A percentile compares a stretch with the other conserved stretches of the same genome.
phyloP scores from a whole-genome alignment of 177 flowering plant genomes.

The Vitis hybrid region DNA sequence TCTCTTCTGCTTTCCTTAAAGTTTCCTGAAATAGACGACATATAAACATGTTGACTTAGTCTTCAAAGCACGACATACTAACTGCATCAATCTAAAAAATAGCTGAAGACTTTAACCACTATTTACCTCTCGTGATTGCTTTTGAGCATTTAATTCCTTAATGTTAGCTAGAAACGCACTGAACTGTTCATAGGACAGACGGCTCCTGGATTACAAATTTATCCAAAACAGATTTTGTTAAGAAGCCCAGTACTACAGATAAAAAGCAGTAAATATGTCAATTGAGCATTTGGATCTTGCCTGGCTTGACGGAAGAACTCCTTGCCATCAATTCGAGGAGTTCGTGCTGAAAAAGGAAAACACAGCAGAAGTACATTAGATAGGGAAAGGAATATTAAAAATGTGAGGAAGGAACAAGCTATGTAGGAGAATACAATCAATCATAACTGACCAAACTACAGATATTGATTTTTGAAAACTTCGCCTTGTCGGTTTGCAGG shows the following conservation, averaged over 20 bases:
- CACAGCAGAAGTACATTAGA: constrained; percentile 7
- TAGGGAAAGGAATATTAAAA: not conserved
- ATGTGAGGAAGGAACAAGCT: not conserved
- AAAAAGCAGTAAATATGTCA: constrained; percentile 1
- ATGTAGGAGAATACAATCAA: not conserved
- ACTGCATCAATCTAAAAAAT: not conserved
- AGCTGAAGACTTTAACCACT: not conserved
- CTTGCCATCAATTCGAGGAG: constrained; percentile 90
- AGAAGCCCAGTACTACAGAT: not conserved
- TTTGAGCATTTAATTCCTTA: constrained; percentile 93
- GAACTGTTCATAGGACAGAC: constrained; percentile 89
- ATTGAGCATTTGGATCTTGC: constrained; percentile 30
- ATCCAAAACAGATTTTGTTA: not conserved
- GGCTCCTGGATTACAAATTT: constrained; percentile 57
- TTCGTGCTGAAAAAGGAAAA: constrained; percentile 41
- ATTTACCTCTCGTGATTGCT: constrained; percentile 89
- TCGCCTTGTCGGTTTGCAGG: no score
- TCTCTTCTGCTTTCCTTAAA: constrained; percentile 85
- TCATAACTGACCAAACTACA: not conserved
- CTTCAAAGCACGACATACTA: not conserved
- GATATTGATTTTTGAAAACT: no score
- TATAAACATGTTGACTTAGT: not conserved
- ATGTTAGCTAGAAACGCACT: constrained; percentile 93
- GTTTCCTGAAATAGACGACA: constrained; percentile 61
- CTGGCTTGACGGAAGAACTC: constrained; percentile 97